Percentiles rank a stretch among this genome's conserved stretches.
phyloP scores from a whole-genome alignment of 2,329 filamentous ascomycete species.

The Fusarium sp. region DNA sequence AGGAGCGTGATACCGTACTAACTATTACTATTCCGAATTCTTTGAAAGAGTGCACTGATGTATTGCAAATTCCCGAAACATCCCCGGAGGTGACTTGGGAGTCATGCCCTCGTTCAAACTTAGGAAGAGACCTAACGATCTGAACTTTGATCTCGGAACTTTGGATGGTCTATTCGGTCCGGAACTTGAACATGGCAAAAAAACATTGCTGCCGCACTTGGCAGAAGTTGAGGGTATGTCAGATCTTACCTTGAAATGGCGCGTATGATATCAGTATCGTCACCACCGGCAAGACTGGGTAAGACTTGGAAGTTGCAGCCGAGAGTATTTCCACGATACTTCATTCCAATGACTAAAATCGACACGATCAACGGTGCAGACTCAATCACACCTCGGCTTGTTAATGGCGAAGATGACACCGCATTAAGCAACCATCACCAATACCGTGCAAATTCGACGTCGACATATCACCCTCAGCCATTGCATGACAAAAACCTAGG shows the following conservation, averaged over 20 bases:
- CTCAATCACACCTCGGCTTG: slow-evolving; percentile 1
- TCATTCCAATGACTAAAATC: background rate
- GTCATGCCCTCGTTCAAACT: no score
- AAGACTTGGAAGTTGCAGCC: background rate
- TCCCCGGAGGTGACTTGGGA: no score
- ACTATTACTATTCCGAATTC: no score
- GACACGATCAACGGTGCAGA: background rate
- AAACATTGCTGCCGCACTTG: background rate
- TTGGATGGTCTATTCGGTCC: no score
- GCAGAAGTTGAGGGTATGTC: background rate
- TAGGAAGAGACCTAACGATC: no score
- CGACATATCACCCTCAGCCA: accelerated
- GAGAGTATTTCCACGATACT: background rate
- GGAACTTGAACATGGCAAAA: no score
- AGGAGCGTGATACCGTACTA: background rate
- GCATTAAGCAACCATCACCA: background rate
- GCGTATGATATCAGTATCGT: background rate
- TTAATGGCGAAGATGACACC: background rate
- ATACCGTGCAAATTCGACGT: background rate
- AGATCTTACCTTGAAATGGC: background rate
- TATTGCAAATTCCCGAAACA: no score
- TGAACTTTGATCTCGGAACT: no score
- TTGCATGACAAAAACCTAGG: accelerated
- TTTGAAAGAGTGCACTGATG: no score
- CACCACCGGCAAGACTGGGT: background rate